phyloP scores from a whole-genome alignment of 768 basidiomycete species.

The Podaxis sp. region DNA sequence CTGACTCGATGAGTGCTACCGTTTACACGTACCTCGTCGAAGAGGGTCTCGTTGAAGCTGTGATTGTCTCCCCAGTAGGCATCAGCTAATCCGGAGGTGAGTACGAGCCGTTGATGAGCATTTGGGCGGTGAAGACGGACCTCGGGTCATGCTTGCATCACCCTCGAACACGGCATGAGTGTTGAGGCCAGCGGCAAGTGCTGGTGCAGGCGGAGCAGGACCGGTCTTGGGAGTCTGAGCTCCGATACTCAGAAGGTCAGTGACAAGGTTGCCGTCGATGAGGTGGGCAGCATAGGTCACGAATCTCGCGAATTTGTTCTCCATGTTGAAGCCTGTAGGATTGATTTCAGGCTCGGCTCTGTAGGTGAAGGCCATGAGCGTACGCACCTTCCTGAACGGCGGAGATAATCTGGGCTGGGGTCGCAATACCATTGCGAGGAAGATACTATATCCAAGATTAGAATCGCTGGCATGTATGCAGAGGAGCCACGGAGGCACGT shows the following conservation, averaged over 20 bases:
- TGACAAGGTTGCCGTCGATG: slow-evolving; percentile 20
- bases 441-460: slow-evolving; percentile 6
- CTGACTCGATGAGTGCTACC: not conserved
- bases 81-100: not conserved
- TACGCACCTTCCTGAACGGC: slow-evolving; percentile 9
- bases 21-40: slow-evolving; percentile 17
- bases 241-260: slow-evolving; percentile 21
- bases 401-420: slow-evolving; percentile 8
- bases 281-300: slow-evolving; percentile 18
- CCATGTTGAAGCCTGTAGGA: slow-evolving; percentile 21
- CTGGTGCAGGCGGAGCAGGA: slow-evolving; percentile 19
- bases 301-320: slow-evolving; percentile 16
- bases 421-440: slow-evolving; percentile 6
- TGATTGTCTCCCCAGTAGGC: slow-evolving; percentile 18
- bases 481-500: not conserved
- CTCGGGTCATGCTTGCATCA: slow-evolving; percentile 16
- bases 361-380: not conserved
- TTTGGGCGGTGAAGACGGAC: not conserved
- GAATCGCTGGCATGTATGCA: not conserved
- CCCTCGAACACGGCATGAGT: slow-evolving; percentile 20
- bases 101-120: not conserved
- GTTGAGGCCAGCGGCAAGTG: slow-evolving; percentile 20
- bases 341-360: not conserved
- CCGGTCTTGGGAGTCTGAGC: slow-evolving; percentile 19
- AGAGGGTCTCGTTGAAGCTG: slow-evolving; percentile 22